A percentile compares a stretch with the other conserved stretches of the same genome.
Evolutionary conservation across 495 filamentous ascomycete species (phyloP).

Genomic region (Elasticomyces elasticus): DNA sequence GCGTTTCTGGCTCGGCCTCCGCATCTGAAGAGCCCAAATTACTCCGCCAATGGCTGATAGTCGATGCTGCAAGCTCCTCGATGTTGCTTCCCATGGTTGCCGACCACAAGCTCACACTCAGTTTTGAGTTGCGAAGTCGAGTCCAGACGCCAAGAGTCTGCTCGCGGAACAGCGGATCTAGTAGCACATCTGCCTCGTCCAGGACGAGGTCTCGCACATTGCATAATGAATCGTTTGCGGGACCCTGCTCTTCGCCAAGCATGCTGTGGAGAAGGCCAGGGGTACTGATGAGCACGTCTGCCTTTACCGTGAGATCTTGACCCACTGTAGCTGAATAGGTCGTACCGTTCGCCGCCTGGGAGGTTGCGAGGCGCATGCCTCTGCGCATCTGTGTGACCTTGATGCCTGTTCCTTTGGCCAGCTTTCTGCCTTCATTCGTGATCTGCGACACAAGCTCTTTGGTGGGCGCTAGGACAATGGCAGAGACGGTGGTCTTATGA

Average conservation of each 20-base stretch:
- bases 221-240: slow-evolving; percentile 42
- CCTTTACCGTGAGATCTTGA: no score
- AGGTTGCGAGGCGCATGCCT: slow-evolving; percentile 62
- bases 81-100: slow-evolving; percentile 93
- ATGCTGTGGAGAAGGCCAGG: slow-evolving; percentile 70
- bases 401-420: slow-evolving; percentile 66
- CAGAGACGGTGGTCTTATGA: slow-evolving; percentile 41
- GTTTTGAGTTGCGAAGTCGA: slow-evolving; percentile 52
- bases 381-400: slow-evolving; percentile 76
- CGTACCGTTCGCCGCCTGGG: no score
- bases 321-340: slow-evolving; percentile 28
- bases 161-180: slow-evolving; percentile 81
- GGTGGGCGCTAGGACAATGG: slow-evolving; percentile 78
- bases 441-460: slow-evolving; percentile 88
- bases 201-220: slow-evolving; percentile 63
- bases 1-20: slow-evolving; percentile 29
- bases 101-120: slow-evolving; percentile 79
- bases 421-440: slow-evolving; percentile 79
- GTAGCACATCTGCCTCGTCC: slow-evolving; percentile 90
- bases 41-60: slow-evolving; percentile 43
- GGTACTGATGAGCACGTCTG: slow-evolving; percentile 82
- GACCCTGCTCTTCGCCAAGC: slow-evolving; percentile 39
- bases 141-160: slow-evolving; percentile 85
- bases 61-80: slow-evolving; percentile 61
- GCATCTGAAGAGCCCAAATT: slow-evolving; percentile 21